A percentile compares a stretch with the other conserved stretches of the same genome.
These are phyloP conservation scores for Phellinidium pouzarii DNA, from an alignment of 1,284 basidiomycete genomes.

Conservation along the genomic window DNA sequence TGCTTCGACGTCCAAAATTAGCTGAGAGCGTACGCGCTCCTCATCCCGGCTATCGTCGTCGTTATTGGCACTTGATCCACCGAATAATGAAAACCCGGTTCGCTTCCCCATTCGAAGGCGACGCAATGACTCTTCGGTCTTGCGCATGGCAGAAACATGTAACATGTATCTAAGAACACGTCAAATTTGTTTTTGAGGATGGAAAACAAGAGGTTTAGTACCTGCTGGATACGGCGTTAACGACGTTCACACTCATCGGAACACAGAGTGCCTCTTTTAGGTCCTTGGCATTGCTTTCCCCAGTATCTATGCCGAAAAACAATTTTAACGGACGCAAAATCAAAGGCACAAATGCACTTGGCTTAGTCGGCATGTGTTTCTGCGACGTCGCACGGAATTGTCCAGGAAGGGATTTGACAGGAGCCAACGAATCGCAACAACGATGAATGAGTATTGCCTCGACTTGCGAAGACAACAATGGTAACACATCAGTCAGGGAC, in stretches of 20 bases:
- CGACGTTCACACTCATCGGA: conserved; percentile 57
- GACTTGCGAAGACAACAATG: conserved; percentile 57
- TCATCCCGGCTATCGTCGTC: conserved; percentile 72
- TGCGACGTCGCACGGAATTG: conserved; percentile 80
- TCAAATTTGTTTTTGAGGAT: background rate
- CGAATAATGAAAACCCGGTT: conserved; percentile 72
- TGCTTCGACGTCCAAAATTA: conserved; percentile 80
- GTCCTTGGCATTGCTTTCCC: conserved; percentile 47
- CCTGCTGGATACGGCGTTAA: conserved; percentile 70
- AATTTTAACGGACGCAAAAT: conserved; percentile 78
- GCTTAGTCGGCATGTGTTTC: conserved; percentile 61
- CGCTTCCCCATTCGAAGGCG: conserved; percentile 84
- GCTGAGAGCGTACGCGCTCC: conserved; percentile 76
- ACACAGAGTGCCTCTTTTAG: conserved; percentile 50
- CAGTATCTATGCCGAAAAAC: conserved; percentile 62
- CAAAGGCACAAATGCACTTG: conserved; percentile 79
- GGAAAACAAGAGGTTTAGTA: conserved; percentile 25
- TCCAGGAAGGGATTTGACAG: conserved; percentile 83
- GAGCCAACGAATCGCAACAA: conserved; percentile 79
- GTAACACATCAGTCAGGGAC: conserved; percentile 40
- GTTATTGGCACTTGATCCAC: conserved; percentile 36
- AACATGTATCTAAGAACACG: conserved; percentile 46
- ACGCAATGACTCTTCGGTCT: conserved; percentile 83
- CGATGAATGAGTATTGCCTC: conserved; percentile 68
- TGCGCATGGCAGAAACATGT: conserved; percentile 77